A percentile compares a stretch with the other conserved stretches of the same genome.
These are phyloP conservation scores for Secale cereale DNA, from an alignment of 176 grass and related monocot species.

Conservation along the genomic window DNA sequence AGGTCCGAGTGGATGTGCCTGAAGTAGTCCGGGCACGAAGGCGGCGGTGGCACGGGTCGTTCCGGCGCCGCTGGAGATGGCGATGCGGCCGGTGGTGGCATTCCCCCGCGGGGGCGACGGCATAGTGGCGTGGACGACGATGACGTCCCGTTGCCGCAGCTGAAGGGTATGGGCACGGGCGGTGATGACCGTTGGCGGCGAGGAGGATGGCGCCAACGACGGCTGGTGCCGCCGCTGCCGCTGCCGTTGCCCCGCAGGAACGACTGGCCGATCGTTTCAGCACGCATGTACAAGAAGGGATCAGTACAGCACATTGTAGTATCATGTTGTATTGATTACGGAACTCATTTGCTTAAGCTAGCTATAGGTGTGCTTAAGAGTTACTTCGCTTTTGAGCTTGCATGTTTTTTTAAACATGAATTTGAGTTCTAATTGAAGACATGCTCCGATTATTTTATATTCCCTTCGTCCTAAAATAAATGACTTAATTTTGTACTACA, in stretches of 20 bases:
- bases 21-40: constrained; percentile 63
- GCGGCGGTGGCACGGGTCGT: background rate
- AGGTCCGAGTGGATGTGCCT: constrained; percentile 70
- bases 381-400: too few relatives aligned
- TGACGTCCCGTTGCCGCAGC: constrained; percentile 1
- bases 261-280: background rate
- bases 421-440: too few relatives aligned
- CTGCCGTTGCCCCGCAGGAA: constrained; percentile 19
- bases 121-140: background rate
- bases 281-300: background rate
- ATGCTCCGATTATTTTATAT: background rate
- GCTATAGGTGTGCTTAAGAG: too few relatives aligned
- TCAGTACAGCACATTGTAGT: background rate
- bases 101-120: background rate
- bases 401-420: background rate
- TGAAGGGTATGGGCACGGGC: constrained; percentile 6
- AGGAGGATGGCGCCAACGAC: background rate
- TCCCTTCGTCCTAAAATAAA: too few relatives aligned
- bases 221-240: background rate
- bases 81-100: background rate
- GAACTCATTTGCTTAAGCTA: too few relatives aligned
- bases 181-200: background rate
- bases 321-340: too few relatives aligned
- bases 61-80: background rate
- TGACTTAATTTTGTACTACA: too few relatives aligned